These are phyloP conservation scores for Penicillium sp. DNA, from an alignment of 2,329 filamentous ascomycete species.

Conservation along the genomic window DNA sequence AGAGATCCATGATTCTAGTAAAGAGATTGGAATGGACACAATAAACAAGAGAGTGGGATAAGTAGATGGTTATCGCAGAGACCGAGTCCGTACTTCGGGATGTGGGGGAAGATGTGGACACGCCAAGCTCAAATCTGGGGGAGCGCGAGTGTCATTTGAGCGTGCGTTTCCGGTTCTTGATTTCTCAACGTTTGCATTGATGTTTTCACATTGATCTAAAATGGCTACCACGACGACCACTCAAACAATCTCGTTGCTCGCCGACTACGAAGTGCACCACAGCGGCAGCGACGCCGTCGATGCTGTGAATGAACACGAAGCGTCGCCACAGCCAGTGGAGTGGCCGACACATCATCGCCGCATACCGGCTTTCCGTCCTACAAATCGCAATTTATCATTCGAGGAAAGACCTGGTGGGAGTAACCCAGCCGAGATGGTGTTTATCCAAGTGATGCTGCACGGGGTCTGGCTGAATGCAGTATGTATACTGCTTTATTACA, in stretches of 20 bases:
- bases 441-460: slow-evolving; percentile 55
- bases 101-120: slow-evolving; percentile 25
- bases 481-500: not conserved
- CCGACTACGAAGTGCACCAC: slow-evolving; percentile 33
- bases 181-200: not conserved
- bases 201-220: slow-evolving; percentile 12
- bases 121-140: not conserved
- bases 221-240: slow-evolving; percentile 24
- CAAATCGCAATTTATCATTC: slow-evolving; percentile 47
- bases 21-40: not conserved
- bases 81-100: slow-evolving; percentile 17
- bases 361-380: slow-evolving; percentile 51
- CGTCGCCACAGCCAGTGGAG: slow-evolving; percentile 19
- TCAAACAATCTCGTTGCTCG: slow-evolving; percentile 23
- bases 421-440: slow-evolving; percentile 49
- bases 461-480: slow-evolving; percentile 49
- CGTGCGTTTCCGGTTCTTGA: not conserved
- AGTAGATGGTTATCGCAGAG: not conserved
- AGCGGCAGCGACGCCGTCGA: slow-evolving; percentile 14
- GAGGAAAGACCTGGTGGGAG: slow-evolving; percentile 46
- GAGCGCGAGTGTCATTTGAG: not conserved
- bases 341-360: slow-evolving; percentile 54
- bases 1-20: slow-evolving; percentile 20
- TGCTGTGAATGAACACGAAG: not conserved
- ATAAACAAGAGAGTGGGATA: not conserved